phyloP scores from a whole-genome alignment of 306 rosid species.

The Quercus agrifolia region DNA sequence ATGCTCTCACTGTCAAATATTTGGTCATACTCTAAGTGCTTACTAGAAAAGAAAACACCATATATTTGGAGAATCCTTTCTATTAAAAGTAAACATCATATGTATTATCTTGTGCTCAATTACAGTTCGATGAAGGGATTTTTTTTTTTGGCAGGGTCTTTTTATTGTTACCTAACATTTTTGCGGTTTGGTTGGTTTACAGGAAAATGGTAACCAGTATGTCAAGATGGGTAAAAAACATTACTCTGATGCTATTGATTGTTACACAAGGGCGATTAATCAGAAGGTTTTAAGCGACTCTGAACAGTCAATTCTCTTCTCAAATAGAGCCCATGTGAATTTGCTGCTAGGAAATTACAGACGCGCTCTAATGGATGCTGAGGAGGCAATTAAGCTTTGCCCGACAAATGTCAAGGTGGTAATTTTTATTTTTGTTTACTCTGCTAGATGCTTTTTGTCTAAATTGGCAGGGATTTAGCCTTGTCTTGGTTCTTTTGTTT shows the following conservation, averaged over 20 bases:
- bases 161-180: not conserved
- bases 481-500: slow-evolving; percentile 20
- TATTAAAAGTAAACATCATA: not conserved
- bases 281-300: slow-evolving; percentile 62
- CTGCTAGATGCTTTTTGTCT: not conserved
- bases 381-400: slow-evolving; percentile 63
- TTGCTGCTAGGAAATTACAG: slow-evolving; percentile 77
- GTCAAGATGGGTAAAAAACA: slow-evolving; percentile 80
- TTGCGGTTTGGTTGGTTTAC: slow-evolving; percentile 18
- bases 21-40: too few relatives aligned
- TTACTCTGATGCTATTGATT: slow-evolving; percentile 81
- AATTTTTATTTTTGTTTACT: slow-evolving; percentile 1
- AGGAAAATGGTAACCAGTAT: slow-evolving; percentile 87
- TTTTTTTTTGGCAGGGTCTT: not conserved
- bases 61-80: not conserved
- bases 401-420: slow-evolving; percentile 75
- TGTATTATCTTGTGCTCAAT: not conserved
- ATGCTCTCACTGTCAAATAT: too few relatives aligned
- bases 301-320: slow-evolving; percentile 57
- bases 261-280: slow-evolving; percentile 79
- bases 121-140: not conserved
- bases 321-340: slow-evolving; percentile 87
- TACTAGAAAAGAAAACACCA: not conserved
- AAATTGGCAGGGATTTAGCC: not conserved
- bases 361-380: slow-evolving; percentile 76